Percentiles rank a stretch among this genome's conserved stretches.
These are phyloP conservation scores for Leishmania major DNA, from an alignment of 208 protist species.

Conservation along the genomic window DNA sequence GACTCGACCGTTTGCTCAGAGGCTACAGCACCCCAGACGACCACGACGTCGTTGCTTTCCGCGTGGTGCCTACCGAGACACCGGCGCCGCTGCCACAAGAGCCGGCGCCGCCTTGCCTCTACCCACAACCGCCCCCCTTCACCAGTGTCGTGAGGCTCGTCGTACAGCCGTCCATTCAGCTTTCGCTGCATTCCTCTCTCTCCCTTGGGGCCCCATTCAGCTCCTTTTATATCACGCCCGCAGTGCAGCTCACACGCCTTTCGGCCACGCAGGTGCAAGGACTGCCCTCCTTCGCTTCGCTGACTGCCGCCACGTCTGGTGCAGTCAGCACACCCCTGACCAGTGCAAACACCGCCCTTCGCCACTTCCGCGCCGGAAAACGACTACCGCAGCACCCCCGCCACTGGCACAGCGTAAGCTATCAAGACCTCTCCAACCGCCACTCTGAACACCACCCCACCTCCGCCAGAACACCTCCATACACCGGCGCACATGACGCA, in stretches of 20 bases:
- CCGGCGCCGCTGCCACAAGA: background rate
- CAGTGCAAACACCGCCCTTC: background rate
- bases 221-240: background rate
- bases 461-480: too few species aligned
- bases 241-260: background rate
- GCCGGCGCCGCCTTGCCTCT: background rate
- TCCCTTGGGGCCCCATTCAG: background rate
- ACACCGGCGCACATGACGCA: background rate
- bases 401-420: background rate
- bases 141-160: background rate
- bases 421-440: background rate
- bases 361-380: background rate
- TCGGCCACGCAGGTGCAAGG: background rate
- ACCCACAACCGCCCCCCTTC: background rate
- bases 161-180: background rate
- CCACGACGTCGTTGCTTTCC: background rate
- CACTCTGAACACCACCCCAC: background rate
- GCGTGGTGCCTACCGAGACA: background rate
- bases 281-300: background rate
- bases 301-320: background rate
- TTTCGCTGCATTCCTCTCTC: background rate
- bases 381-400: background rate
- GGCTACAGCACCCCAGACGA: background rate
- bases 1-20: conserved; percentile 4
- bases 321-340: background rate